Evolutionary conservation across 305 asterid species (phyloP).

Genomic region (Petunia hybrid): DNA sequence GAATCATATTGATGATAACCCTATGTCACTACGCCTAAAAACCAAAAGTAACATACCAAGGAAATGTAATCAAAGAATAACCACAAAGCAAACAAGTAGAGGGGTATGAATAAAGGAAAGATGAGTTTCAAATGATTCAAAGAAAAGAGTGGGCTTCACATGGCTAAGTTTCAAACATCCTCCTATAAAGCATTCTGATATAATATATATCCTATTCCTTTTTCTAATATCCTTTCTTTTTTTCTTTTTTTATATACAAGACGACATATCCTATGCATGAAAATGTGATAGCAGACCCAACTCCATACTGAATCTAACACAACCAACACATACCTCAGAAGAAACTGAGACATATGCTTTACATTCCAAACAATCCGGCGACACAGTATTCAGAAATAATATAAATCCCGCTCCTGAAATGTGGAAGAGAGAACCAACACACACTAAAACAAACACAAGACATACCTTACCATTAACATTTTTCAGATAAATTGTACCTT

Average conservation of each 20-base stretch:
- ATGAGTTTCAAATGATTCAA: too few relatives aligned
- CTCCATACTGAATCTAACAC: background rate
- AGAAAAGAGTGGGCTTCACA: too few relatives aligned
- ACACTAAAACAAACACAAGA: background rate
- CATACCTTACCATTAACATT: background rate
- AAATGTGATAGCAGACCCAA: slow-evolving; percentile 3
- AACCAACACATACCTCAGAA: slow-evolving; percentile 27
- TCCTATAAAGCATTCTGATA: too few relatives aligned
- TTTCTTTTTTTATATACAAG: background rate
- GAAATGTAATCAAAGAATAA: background rate
- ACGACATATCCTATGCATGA: background rate
- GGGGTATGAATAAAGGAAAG: background rate
- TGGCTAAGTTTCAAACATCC: too few relatives aligned
- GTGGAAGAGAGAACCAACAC: background rate
- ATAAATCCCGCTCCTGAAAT: background rate
- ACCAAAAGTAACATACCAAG: slow-evolving; percentile 19
- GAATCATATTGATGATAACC: background rate
- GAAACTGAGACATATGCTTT: slow-evolving; percentile 2
- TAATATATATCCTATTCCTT: background rate
- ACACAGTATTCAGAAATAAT: background rate
- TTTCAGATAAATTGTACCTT: background rate
- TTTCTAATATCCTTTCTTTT: background rate
- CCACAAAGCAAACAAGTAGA: background rate
- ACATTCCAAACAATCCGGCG: background rate
- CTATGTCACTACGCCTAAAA: background rate